Conservation (phyloP, 2,329 filamentous ascomycete genomes). For the Verticillium tricorpus region DNA sequence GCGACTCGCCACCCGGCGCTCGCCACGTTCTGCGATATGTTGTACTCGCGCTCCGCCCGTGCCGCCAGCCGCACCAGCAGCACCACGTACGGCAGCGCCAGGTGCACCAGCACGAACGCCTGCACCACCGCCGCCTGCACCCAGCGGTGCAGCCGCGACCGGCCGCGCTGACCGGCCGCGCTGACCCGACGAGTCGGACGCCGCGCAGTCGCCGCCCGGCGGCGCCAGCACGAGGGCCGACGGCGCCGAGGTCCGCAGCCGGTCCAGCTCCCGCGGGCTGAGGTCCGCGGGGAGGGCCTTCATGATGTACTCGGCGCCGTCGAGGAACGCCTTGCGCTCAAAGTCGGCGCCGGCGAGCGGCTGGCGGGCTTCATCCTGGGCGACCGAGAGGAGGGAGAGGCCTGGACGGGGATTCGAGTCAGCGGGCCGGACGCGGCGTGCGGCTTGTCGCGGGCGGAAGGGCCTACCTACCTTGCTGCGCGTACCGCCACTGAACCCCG, state of each 20-base stretch:
- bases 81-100: slow-evolving; percentile 58
- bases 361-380: slow-evolving; percentile 9
- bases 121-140: slow-evolving; percentile 54
- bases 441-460: neutral
- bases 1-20: slow-evolving; percentile 46
- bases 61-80: slow-evolving; percentile 49
- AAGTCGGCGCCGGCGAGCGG: slow-evolving; percentile 15
- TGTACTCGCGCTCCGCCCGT: slow-evolving; percentile 62
- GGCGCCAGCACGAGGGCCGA: slow-evolving; percentile 14
- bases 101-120: slow-evolving; percentile 54
- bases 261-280: slow-evolving; percentile 46
- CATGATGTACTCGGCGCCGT: slow-evolving; percentile 60
- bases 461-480: slow-evolving; percentile 27
- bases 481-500: slow-evolving; percentile 27
- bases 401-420: slow-evolving; percentile 1
- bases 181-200: slow-evolving; percentile 5
- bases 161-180: slow-evolving; percentile 16
- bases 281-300: slow-evolving; percentile 56
- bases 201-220: neutral
- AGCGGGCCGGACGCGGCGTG: no score
- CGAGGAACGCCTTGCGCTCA: slow-evolving; percentile 59
- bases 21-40: slow-evolving; percentile 55
- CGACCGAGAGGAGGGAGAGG: slow-evolving; percentile 7
- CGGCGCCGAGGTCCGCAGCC: slow-evolving; percentile 48
- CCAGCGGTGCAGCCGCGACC: slow-evolving; percentile 53